Evolutionary conservation across 2,329 filamentous ascomycete genomes (phyloP), one percentile per base, ranked within the genome.

Genomic region (Blastomyces emzantsi): DNA sequence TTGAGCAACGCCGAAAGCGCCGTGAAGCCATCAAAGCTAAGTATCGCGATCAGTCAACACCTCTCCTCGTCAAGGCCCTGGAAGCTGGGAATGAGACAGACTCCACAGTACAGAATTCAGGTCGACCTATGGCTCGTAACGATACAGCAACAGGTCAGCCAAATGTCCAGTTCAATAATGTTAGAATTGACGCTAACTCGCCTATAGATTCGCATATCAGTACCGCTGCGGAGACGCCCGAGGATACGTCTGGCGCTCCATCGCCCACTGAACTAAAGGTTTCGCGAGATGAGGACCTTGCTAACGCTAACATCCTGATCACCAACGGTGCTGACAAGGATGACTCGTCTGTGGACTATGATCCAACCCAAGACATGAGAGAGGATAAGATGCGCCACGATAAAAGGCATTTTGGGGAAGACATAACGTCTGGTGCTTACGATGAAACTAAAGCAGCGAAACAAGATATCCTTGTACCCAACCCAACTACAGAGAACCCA

Each of bases 311-410:
- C 69, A 66, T 64, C 66, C 68, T 72, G 63, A 68, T 75, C 67
- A 69, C 76, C 67, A 69, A 73, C 52, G 73, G 73, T 67, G 75
- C 76, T 66, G 83, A 85, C 56, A 83, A 83, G 62, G 88, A 94
- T 70, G 90, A 88, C 7, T 89, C 90, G 6, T 96, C 92, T 56
- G 92, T 91, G 64, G 90, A 96, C 74, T 96, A 96, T 73, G 90
- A 96, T 72, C 92, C 92, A 1, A 94, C 87, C 1, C 81, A 87
- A 68, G 92, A 97, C 72, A 94, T 93, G 89, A 82, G 88, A 73
- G 90, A 95, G 74, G 92, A 96, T 69, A 85, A 86, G 70, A 82
- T 85, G 64, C 85, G 88, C 63, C 86, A 90, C 70, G 86, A 87
- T 67, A 81, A 85, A 69, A 83, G 87, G 64, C 81, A 85, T 65